Evolutionary conservation across 2,329 filamentous ascomycete genomes (phyloP).

Genomic region (Epichloe sibirici): DNA sequence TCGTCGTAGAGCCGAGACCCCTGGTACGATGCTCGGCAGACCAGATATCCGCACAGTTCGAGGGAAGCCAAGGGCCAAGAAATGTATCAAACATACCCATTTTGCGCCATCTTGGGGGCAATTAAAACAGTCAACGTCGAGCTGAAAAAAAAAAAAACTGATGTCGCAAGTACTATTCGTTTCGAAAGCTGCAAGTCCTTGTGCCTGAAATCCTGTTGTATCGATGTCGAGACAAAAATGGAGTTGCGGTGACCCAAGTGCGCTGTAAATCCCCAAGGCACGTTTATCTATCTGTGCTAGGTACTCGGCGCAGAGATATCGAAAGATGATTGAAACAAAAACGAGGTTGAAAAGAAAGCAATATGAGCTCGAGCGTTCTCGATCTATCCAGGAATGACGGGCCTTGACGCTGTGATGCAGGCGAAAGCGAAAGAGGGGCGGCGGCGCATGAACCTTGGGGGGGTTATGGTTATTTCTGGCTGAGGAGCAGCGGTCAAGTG

Average conservation of each 20-base stretch:
- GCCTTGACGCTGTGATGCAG: slow-evolving; percentile 1
- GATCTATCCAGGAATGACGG: background rate
- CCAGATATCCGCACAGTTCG: background rate
- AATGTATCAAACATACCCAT: slow-evolving; percentile 13
- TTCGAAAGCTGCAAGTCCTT: background rate
- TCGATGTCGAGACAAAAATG: background rate
- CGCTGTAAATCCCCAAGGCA: background rate
- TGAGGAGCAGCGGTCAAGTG: slow-evolving; percentile 4
- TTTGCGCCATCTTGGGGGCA: slow-evolving; percentile 21
- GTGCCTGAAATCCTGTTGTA: background rate
- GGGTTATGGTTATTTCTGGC: background rate
- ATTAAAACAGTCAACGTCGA: slow-evolving; percentile 3
- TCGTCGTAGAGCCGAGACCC: background rate
- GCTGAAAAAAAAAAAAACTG: background rate
- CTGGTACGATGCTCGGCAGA: background rate
- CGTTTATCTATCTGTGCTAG: background rate
- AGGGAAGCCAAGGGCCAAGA: background rate
- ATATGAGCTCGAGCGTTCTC: background rate
- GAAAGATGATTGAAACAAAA: background rate
- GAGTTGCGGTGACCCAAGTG: background rate
- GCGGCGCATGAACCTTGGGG: slow-evolving; percentile 5
- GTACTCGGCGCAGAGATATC: background rate
- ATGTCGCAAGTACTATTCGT: background rate
- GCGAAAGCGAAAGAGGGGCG: slow-evolving; percentile 2
- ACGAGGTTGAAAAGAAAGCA: background rate